phyloP scores from a whole-genome alignment of 208 protist species.

The Vickermania spadyakhi region DNA sequence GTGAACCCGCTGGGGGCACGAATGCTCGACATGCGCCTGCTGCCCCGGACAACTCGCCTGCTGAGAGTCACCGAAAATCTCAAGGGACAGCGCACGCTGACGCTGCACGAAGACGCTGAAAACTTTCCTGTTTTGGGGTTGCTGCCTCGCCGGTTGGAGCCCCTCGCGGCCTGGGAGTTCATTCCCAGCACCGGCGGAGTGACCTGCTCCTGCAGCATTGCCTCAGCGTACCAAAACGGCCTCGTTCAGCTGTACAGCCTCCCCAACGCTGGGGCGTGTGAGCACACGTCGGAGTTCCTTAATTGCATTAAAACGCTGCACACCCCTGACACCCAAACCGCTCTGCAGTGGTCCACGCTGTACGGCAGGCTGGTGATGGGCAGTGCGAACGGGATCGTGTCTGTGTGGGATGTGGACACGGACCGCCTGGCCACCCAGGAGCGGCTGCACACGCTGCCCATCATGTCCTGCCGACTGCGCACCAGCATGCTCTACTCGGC shows the following conservation, averaged over 20 bases:
- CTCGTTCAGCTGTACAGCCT: constrained; percentile 16
- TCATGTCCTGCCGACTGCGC: constrained; percentile 16
- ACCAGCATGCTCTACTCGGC: constrained; percentile 18
- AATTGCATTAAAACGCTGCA: constrained; percentile 9
- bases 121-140: constrained; percentile 14
- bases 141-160: constrained; percentile 11
- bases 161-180: constrained; percentile 23
- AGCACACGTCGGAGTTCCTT: constrained; percentile 25
- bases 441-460: constrained; percentile 15
- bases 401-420: constrained; percentile 26
- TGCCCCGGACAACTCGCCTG: constrained; percentile 16
- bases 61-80: constrained; percentile 17
- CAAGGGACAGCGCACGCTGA: constrained; percentile 14
- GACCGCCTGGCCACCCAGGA: constrained; percentile 16
- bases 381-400: constrained; percentile 31
- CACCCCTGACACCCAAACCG: constrained; percentile 31
- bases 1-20: constrained; percentile 9
- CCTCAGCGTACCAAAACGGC: constrained; percentile 33
- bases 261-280: constrained; percentile 2
- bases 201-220: constrained; percentile 18
- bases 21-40: constrained; percentile 13
- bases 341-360: constrained; percentile 21
- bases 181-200: constrained; percentile 18
- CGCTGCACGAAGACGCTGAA: constrained; percentile 14
- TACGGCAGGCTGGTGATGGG: constrained; percentile 29